Evolutionary conservation across 768 basidiomycete species (phyloP).

Genomic region (Rubroboletus pulcherrimus): DNA sequence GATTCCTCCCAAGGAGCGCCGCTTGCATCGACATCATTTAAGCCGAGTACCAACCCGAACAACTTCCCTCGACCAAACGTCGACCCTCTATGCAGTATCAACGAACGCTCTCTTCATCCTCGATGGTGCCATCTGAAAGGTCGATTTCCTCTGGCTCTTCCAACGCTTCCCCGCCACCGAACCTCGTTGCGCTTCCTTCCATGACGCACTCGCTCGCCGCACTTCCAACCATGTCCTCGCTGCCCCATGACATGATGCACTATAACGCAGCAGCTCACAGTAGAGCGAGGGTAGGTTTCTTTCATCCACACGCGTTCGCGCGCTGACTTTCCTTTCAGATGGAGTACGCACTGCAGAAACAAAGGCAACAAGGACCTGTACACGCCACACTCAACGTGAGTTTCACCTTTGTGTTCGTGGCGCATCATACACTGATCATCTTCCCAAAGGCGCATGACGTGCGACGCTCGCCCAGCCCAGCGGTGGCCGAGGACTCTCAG

Average conservation of each 20-base stretch:
- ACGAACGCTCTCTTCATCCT: slow-evolving; percentile 29
- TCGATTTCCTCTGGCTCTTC: slow-evolving; percentile 33
- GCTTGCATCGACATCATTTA: slow-evolving; percentile 28
- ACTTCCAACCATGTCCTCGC: slow-evolving; percentile 29
- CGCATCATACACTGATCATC: background rate
- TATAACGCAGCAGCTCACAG: slow-evolving; percentile 29
- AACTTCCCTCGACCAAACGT: slow-evolving; percentile 11
- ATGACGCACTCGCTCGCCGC: slow-evolving; percentile 32
- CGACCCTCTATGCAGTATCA: slow-evolving; percentile 29
- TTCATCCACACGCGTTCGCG: background rate
- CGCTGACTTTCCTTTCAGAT: slow-evolving; percentile 23
- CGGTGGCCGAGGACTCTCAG: slow-evolving; percentile 28
- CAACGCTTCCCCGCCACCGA: slow-evolving; percentile 27
- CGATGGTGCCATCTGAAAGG: slow-evolving; percentile 32
- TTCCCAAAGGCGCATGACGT: slow-evolving; percentile 25
- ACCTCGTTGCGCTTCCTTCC: slow-evolving; percentile 30
- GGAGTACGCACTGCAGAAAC: slow-evolving; percentile 30
- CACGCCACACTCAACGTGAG: slow-evolving; percentile 27
- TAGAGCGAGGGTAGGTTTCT: slow-evolving; percentile 25
- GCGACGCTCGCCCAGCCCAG: slow-evolving; percentile 32
- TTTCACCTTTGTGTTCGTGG: slow-evolving; percentile 1
- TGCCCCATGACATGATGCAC: slow-evolving; percentile 32
- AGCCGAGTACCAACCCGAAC: slow-evolving; percentile 6
- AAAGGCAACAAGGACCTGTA: slow-evolving; percentile 26
- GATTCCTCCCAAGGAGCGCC: slow-evolving; percentile 20